These are phyloP conservation scores for Schrenkiella parvula DNA, from an alignment of 345 rosid genomes.

Conservation along the genomic window DNA sequence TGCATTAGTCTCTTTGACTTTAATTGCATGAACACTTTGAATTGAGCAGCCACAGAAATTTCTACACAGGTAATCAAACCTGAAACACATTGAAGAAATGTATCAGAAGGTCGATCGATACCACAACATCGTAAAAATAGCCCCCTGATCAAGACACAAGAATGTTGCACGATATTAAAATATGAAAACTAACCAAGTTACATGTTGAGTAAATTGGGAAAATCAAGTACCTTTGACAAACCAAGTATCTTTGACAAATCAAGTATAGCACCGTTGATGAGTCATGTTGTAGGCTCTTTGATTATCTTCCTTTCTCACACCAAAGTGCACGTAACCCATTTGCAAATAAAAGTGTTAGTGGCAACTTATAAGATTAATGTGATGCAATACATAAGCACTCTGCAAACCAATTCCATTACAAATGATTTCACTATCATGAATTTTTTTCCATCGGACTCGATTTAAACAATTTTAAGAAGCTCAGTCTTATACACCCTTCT, in stretches of 20 bases:
- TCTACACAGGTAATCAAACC: not conserved
- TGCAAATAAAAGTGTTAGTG: not conserved
- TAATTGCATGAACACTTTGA: not conserved
- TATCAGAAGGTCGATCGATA: not conserved
- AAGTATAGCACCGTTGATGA: too few relatives aligned
- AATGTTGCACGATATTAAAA: not conserved
- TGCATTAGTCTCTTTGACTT: not conserved
- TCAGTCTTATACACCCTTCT: not conserved
- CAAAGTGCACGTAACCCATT: not conserved
- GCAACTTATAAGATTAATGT: not conserved
- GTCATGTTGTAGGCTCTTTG: not conserved
- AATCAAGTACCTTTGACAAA: too few relatives aligned
- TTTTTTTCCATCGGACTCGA: not conserved
- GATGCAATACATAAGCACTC: not conserved
- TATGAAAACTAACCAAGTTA: not conserved
- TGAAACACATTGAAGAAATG: not conserved
- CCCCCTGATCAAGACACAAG: not conserved
- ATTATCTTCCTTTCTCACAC: not conserved
- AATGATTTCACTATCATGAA: not conserved
- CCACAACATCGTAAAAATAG: not conserved
- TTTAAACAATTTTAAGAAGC: not conserved
- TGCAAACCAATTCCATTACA: not conserved
- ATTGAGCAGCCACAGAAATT: not conserved
- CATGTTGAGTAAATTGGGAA: not conserved
- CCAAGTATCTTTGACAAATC: too few relatives aligned